These are phyloP conservation scores for Scheffersomyces cryptocercus DNA, from an alignment of 1,139 yeast genomes.

Conservation along the genomic window DNA sequence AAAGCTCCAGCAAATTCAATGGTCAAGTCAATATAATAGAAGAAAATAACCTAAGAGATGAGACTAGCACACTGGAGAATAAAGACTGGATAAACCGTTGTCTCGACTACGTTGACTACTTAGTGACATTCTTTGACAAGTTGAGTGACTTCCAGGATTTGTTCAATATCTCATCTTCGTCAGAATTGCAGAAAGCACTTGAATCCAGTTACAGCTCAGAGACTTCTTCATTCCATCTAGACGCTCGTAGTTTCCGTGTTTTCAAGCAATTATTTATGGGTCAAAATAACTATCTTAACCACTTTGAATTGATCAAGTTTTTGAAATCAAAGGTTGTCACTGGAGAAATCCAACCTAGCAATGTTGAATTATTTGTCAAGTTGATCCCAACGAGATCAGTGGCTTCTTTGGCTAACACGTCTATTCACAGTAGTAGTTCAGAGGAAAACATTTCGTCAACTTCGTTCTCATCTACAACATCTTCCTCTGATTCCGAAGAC, in stretches of 20 bases:
- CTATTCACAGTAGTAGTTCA: no score
- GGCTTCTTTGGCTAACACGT: not conserved
- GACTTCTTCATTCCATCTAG: not conserved
- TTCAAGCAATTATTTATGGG: not conserved
- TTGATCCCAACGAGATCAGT: constrained; percentile 11
- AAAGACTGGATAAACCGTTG: constrained; percentile 6
- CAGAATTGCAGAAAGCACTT: constrained; percentile 7
- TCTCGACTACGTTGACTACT: constrained; percentile 14
- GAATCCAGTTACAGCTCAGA: constrained; percentile 5
- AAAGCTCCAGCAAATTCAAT: not conserved
- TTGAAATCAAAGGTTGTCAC: constrained; percentile 10
- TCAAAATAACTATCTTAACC: constrained; percentile 5
- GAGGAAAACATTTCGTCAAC: not conserved
- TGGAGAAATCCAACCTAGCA: constrained; percentile 5
- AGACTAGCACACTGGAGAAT: not conserved
- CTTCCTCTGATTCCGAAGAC: constrained; percentile 9
- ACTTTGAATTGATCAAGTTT: constrained; percentile 12
- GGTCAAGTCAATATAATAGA: not conserved
- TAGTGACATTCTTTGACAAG: constrained; percentile 14
- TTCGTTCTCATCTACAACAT: constrained; percentile 6
- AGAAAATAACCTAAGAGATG: not conserved
- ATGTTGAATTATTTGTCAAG: constrained; percentile 13
- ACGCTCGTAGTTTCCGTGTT: not conserved
- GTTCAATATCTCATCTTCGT: constrained; percentile 8
- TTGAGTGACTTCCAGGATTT: constrained; percentile 15